Conservation (phyloP, 352 stramenopile species). For the Halophytophthora polymorphica region DNA sequence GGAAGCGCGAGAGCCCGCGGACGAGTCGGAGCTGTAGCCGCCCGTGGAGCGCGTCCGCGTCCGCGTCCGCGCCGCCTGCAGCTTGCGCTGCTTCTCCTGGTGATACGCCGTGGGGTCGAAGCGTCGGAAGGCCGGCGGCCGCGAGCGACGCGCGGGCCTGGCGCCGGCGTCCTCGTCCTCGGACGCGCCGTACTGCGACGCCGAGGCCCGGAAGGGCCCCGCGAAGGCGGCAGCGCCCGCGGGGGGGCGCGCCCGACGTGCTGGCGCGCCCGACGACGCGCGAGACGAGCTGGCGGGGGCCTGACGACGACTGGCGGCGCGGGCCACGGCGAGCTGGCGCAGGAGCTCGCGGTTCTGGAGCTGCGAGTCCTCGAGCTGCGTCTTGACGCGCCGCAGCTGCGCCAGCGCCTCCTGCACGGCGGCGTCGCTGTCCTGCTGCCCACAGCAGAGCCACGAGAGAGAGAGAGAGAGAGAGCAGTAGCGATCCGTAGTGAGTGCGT, state of each 20-base stretch:
- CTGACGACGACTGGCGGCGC: slow-evolving; percentile 20
- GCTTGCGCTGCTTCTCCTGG: slow-evolving; percentile 60
- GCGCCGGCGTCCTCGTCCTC: slow-evolving; percentile 28
- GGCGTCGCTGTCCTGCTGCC: slow-evolving; percentile 48
- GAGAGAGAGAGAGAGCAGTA: not conserved
- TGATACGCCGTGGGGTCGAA: slow-evolving; percentile 86
- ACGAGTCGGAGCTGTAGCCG: slow-evolving; percentile 70
- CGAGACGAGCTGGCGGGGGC: slow-evolving; percentile 7
- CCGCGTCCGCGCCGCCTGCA: slow-evolving; percentile 33
- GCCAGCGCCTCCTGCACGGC: slow-evolving; percentile 51
- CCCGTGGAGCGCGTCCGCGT: slow-evolving; percentile 28
- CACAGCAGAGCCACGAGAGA: slow-evolving; percentile 1
- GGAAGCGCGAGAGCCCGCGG: slow-evolving; percentile 47
- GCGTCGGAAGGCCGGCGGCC: slow-evolving; percentile 38
- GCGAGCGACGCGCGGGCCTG: slow-evolving; percentile 9
- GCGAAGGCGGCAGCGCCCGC: slow-evolving; percentile 10
- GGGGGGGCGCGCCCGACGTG: slow-evolving; percentile 5
- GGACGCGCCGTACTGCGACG: slow-evolving; percentile 25
- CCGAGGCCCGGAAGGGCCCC: slow-evolving; percentile 18
- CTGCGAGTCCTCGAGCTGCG: slow-evolving; percentile 56
- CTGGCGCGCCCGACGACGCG: slow-evolving; percentile 9
- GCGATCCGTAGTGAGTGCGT: not conserved
- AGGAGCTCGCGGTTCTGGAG: slow-evolving; percentile 77
- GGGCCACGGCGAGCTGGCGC: slow-evolving; percentile 63
- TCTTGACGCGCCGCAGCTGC: slow-evolving; percentile 59